phyloP scores from a whole-genome alignment of 2,329 filamentous ascomycete species.

The Stagonosporopsis rhizophila region DNA sequence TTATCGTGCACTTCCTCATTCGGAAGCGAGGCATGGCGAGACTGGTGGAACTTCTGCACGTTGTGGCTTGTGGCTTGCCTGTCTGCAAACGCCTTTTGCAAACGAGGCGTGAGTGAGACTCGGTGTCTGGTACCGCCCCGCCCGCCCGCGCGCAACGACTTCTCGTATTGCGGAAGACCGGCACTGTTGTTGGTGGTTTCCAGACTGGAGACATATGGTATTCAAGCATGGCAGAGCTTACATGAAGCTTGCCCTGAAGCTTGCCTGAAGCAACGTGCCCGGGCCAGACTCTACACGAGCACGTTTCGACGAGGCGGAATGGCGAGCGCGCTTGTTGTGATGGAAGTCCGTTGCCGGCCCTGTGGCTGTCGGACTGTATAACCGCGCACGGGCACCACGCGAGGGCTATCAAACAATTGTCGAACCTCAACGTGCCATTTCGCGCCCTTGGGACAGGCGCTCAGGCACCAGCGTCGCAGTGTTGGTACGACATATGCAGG shows the following conservation, averaged over 20 bases:
- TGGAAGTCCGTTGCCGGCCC: neutral
- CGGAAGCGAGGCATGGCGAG: neutral
- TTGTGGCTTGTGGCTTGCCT: conserved; percentile 1
- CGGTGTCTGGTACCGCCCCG: neutral
- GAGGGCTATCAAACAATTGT: neutral
- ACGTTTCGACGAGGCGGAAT: conserved; percentile 8
- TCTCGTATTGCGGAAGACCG: conserved; percentile 1
- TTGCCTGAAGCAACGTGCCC: neutral
- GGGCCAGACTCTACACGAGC: conserved; percentile 4
- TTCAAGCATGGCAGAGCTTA: neutral
- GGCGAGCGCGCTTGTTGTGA: conserved; percentile 1
- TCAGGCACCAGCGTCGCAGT: conserved; percentile 7
- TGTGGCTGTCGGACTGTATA: neutral
- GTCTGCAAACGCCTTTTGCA: neutral
- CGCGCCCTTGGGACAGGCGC: neutral
- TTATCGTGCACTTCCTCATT: conserved; percentile 8
- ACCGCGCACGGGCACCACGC: neutral
- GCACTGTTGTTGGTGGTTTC: neutral
- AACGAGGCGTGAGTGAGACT: neutral
- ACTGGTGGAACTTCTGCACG: conserved; percentile 10
- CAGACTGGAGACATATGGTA: neutral
- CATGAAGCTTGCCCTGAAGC: no score
- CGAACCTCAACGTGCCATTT: neutral
- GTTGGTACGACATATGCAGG: conserved; percentile 3
- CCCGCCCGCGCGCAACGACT: neutral